Percentiles rank a stretch among this genome's conserved stretches.
phyloP scores from a whole-genome alignment of 345 rosid genomes.

The Sonneratia alba region DNA sequence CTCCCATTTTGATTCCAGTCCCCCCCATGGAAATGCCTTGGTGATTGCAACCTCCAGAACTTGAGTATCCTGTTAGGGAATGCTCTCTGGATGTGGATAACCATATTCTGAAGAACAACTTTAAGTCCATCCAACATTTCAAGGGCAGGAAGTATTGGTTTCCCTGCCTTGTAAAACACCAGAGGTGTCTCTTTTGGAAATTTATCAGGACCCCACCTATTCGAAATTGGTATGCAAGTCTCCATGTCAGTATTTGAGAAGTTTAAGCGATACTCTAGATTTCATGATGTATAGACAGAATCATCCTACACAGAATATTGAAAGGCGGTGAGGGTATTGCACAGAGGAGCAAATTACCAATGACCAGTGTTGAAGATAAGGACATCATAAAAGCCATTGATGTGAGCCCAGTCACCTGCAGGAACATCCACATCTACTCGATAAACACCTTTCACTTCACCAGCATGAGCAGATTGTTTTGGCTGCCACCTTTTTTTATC shows the following conservation, averaged over 20 bases:
- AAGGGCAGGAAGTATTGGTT: constrained; percentile 61
- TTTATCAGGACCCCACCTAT: constrained; percentile 90
- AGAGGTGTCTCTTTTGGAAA: constrained; percentile 85
- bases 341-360: constrained; percentile 42
- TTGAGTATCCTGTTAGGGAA: constrained; percentile 55
- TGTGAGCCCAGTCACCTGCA: constrained; percentile 69
- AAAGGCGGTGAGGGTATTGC: neutral
- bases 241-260: neutral
- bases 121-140: constrained; percentile 61
- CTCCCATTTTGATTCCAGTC: constrained; percentile 97
- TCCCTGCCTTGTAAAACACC: constrained; percentile 59
- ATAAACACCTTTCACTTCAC: constrained; percentile 41
- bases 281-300: neutral
- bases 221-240: constrained; percentile 3
- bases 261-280: neutral
- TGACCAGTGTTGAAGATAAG: constrained; percentile 87
- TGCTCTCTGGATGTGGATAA: constrained; percentile 45
- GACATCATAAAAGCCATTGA: constrained; percentile 65
- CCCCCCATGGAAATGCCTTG: constrained; percentile 82
- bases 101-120: constrained; percentile 68
- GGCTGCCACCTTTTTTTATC: constrained; percentile 82
- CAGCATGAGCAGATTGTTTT: constrained; percentile 21
- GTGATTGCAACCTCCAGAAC: constrained; percentile 93
- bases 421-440: constrained; percentile 87
- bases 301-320: neutral